phyloP scores from a whole-genome alignment of 2,329 filamentous ascomycete species.

The Diaporthe capsici region DNA sequence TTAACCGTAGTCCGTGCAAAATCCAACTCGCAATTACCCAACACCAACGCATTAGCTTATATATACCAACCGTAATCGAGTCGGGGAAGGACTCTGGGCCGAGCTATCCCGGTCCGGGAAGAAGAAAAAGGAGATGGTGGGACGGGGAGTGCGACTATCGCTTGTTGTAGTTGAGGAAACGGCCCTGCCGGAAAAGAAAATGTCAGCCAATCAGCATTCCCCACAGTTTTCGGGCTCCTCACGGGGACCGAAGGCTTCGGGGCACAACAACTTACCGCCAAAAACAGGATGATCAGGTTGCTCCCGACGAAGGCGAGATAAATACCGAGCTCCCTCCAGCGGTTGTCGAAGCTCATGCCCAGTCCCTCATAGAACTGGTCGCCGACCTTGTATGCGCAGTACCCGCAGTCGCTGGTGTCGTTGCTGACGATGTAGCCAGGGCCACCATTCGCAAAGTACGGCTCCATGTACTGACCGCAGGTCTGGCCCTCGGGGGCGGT shows the following conservation, averaged over 20 bases:
- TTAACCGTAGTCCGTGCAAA: constrained; percentile 24
- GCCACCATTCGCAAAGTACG: constrained; percentile 78
- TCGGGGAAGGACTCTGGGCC: not conserved
- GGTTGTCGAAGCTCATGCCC: constrained; percentile 74
- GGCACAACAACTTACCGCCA: constrained; percentile 60
- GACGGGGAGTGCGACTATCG: constrained; percentile 50
- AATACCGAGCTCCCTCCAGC: constrained; percentile 90
- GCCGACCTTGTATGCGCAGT: constrained; percentile 85
- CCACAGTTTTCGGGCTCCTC: not conserved
- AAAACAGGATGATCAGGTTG: constrained; percentile 76
- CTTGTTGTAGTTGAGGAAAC: constrained; percentile 68
- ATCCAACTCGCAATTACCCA: constrained; percentile 11
- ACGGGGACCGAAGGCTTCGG: not conserved
- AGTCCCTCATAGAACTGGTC: constrained; percentile 84
- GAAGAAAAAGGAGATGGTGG: not conserved
- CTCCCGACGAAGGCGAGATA: constrained; percentile 81
- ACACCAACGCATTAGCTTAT: constrained; percentile 25
- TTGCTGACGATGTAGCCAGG: constrained; percentile 80
- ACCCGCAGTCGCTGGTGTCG: constrained; percentile 77
- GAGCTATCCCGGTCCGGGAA: not conserved
- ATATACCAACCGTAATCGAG: not conserved
- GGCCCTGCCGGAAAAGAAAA: constrained; percentile 54
- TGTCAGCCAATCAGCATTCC: constrained; percentile 15
- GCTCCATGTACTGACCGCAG: constrained; percentile 82
- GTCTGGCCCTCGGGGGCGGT: constrained; percentile 73